Percentiles rank a stretch among this genome's conserved stretches.
Conservation (phyloP, 1,284 basidiomycete genomes). For the Ganoderma resinaceum region DNA sequence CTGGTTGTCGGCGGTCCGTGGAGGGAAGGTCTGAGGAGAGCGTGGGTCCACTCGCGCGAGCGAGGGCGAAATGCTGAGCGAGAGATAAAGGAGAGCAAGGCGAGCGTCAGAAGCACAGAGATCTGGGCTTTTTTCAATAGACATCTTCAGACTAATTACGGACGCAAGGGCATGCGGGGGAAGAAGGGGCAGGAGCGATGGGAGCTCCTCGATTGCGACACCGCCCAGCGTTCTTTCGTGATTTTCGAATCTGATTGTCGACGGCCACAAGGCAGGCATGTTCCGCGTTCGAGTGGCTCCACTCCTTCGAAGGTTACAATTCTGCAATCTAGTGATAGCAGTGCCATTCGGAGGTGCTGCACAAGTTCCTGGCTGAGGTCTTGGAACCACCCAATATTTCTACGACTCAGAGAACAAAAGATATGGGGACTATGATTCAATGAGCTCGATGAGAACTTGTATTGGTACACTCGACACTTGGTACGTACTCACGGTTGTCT, state of each 20-base stretch:
- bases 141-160: not conserved
- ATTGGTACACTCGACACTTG: too few species aligned
- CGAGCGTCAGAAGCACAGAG: not conserved
- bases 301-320: not conserved
- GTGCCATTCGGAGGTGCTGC: too few species aligned
- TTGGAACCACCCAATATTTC: too few species aligned
- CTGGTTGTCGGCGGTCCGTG: not conserved
- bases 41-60: not conserved
- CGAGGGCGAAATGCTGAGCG: not conserved
- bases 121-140: not conserved
- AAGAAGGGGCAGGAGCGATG: not conserved
- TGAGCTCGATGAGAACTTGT: too few species aligned
- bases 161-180: not conserved
- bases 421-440: too few species aligned
- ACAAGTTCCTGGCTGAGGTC: too few species aligned
- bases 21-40: not conserved
- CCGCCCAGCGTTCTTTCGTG: not conserved
- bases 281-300: not conserved
- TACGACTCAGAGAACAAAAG: too few species aligned
- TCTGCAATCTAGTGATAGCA: not conserved
- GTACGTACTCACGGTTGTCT: not conserved
- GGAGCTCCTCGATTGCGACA: not conserved
- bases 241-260: not conserved
- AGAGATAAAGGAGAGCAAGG: not conserved
- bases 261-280: not conserved